Conservation (phyloP, 164 flowering plant genomes). For the Magnolia sinica region DNA sequence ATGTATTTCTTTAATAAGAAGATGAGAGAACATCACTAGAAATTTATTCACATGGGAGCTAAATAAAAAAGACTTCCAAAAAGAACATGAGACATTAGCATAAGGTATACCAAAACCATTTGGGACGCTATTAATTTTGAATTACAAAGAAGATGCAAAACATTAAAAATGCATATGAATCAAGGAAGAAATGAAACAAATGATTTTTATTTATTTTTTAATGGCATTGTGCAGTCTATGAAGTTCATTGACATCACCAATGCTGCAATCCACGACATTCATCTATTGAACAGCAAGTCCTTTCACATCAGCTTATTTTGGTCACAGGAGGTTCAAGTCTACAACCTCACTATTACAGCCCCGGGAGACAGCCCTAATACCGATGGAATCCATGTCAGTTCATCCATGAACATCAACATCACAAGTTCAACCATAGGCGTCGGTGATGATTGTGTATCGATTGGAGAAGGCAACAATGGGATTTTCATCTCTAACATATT, state of each 20-base stretch:
- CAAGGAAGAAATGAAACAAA: not conserved
- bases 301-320: conserved; percentile 28
- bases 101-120: too few species aligned
- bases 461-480: conserved; percentile 32
- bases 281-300: conserved; percentile 37
- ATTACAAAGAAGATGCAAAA: too few species aligned
- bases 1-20: too few species aligned
- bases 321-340: conserved; percentile 21
- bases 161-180: too few species aligned
- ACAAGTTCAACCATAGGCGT: conserved; percentile 20
- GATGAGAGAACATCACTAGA: too few species aligned
- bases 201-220: not conserved
- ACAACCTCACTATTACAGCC: conserved; percentile 10
- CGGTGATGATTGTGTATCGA: conserved; percentile 53
- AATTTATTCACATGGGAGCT: not conserved
- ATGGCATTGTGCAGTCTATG: conserved; percentile 27
- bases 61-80: too few species aligned
- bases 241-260: conserved; percentile 40
- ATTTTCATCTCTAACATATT: conserved; percentile 23
- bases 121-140: too few species aligned
- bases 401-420: conserved; percentile 1
- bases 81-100: too few species aligned
- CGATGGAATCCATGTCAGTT: conserved; percentile 9
- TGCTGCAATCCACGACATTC: conserved; percentile 28
- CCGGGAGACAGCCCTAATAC: conserved; percentile 12